A percentile compares a stretch with the other conserved stretches of the same genome.
Evolutionary conservation across 1,284 basidiomycete genomes (phyloP).

Genomic region (Termitomyces sp.): DNA sequence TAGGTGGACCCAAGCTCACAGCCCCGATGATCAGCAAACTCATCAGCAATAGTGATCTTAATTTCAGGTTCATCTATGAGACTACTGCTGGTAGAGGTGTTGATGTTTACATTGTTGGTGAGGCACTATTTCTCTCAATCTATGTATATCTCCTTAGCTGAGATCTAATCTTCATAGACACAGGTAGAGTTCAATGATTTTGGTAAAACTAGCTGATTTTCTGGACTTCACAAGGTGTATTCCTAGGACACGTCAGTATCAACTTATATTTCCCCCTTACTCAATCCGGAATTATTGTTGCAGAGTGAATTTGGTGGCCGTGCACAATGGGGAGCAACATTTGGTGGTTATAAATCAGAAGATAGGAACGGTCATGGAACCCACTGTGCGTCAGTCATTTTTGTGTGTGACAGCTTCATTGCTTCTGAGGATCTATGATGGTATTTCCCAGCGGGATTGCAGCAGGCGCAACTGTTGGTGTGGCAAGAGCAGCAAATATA

Average conservation of each 20-base stretch:
- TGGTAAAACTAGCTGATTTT: neutral
- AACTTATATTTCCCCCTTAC: neutral
- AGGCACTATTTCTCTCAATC: neutral
- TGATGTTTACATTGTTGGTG: slow-evolving; percentile 18
- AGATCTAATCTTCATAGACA: neutral
- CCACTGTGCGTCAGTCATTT: slow-evolving; percentile 7
- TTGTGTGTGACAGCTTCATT: neutral
- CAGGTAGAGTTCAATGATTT: neutral
- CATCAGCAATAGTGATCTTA: neutral
- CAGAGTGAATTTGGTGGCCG: slow-evolving; percentile 64
- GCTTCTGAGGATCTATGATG: too few relatives aligned
- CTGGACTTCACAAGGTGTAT: slow-evolving; percentile 1
- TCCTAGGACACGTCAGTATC: slow-evolving; percentile 4
- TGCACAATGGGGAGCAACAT: slow-evolving; percentile 62
- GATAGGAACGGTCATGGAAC: slow-evolving; percentile 52
- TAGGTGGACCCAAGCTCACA: neutral
- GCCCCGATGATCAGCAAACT: too few relatives aligned
- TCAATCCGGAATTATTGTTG: too few relatives aligned
- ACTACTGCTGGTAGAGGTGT: slow-evolving; percentile 15
- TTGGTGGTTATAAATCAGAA: slow-evolving; percentile 26
- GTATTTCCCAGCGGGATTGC: slow-evolving; percentile 4
- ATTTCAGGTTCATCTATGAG: neutral
- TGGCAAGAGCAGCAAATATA: slow-evolving; percentile 19
- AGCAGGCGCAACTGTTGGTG: slow-evolving; percentile 35
- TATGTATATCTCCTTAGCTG: neutral